Evolutionary conservation across 768 basidiomycete species (phyloP), one percentile per base, ranked within the genome.

Genomic region (Heimioporus sp.): DNA sequence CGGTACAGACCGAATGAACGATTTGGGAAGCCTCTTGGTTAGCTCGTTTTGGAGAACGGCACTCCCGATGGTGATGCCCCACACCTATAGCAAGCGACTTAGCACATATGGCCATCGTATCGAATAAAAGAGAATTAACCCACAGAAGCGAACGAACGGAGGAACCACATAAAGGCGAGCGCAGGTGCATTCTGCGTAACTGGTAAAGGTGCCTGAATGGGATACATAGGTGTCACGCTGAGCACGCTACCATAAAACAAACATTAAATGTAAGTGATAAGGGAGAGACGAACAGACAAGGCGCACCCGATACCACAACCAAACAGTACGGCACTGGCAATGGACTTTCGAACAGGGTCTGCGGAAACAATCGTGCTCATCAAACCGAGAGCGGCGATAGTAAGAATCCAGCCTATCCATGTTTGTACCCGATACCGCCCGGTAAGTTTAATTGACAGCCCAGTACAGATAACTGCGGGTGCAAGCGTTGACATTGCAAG

Each of bases 11-110:
- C 57, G 39, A 9, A 68, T 31, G 51, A 80, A 79, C 0, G 56
- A 65, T 0, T 43, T 39, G 0, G 82, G 80, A 0, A 84, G 73
- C 3, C 61, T 61, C 31, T 59, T 66, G 6, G 60, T 61, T 9
- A 85, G 73, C 48, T 75, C 52, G 60, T 81, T 84, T 54, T 79
- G 77, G 1, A 83, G 67, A 38, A 83, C 70, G 0, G 76, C 73
- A 13, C 72, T 68, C 4, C 76, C 75, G 47, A 84, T 71, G 0
- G 75, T 69, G 46, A 82, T 65, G 3, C 82, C 82, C 75, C 79
- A 79, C 5, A 70, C 68, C 73, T 81, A 62, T 4, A 1, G 38
- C 24, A 28, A 28, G 24, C 24, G 24, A 28, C 3, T 28, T 28
- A 28, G 5, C 7, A 28, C 24, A 28, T 28, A 28, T 28, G 24